phyloP scores from a whole-genome alignment of 1,139 yeast genomes.

The Yamadazyma kanchanaburiensis region DNA sequence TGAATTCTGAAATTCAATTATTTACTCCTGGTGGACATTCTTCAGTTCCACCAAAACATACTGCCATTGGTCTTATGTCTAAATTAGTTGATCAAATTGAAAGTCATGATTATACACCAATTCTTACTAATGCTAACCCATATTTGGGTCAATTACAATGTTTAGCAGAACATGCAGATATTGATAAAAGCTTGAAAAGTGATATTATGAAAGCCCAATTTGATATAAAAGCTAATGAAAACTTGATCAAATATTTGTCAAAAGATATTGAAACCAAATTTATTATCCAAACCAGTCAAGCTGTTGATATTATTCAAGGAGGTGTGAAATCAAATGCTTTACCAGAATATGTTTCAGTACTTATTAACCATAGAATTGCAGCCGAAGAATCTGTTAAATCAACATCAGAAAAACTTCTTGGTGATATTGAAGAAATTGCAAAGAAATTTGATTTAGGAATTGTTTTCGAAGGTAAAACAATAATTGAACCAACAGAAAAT shows the following conservation, averaged over 20 bases:
- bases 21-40: constrained; percentile 52
- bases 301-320: constrained; percentile 65
- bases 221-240: constrained; percentile 38
- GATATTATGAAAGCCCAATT: constrained; percentile 41
- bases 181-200: constrained; percentile 23
- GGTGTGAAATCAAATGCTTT: constrained; percentile 72
- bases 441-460: constrained; percentile 45
- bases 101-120: constrained; percentile 28
- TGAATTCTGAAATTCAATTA: constrained; percentile 36
- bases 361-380: constrained; percentile 59
- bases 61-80: constrained; percentile 45
- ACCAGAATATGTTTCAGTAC: constrained; percentile 61
- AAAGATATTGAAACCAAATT: constrained; percentile 26
- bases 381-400: constrained; percentile 45
- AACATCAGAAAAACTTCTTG: constrained; percentile 36
- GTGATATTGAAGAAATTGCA: constrained; percentile 40
- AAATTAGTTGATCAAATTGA: constrained; percentile 38
- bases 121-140: constrained; percentile 40
- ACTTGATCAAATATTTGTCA: constrained; percentile 33
- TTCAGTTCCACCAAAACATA: constrained; percentile 46
- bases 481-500: constrained; percentile 24
- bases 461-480: constrained; percentile 27
- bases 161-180: constrained; percentile 37
- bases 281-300: constrained; percentile 61
- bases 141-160: constrained; percentile 40